These are phyloP conservation scores for Salix purpurea DNA, from an alignment of 345 rosid species.

Conservation along the genomic window DNA sequence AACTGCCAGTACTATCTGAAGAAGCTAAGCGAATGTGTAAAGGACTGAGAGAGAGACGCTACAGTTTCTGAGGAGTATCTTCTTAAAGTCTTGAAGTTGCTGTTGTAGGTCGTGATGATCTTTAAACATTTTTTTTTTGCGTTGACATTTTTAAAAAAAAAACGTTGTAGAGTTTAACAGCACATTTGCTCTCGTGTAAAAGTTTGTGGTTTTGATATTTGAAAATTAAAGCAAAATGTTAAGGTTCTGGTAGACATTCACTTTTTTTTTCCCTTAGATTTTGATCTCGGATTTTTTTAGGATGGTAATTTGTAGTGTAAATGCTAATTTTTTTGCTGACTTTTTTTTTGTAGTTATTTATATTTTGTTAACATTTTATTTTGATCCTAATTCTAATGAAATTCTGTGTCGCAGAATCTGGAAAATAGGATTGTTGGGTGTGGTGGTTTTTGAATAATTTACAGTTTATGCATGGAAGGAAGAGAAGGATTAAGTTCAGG, in stretches of 20 bases:
- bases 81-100: slow-evolving; percentile 12
- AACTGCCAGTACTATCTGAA: slow-evolving; percentile 16
- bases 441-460: neutral
- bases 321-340: neutral
- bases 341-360: neutral
- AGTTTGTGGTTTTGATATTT: slow-evolving; percentile 8
- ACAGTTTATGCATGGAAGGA: slow-evolving; percentile 45
- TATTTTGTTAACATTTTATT: neutral
- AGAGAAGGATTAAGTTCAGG: slow-evolving; percentile 55
- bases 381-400: neutral
- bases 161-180: neutral
- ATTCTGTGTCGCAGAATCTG: slow-evolving; percentile 26
- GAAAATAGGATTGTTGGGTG: slow-evolving; percentile 4
- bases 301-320: neutral
- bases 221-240: neutral
- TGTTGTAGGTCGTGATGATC: slow-evolving; percentile 50
- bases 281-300: neutral
- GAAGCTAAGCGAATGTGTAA: slow-evolving; percentile 31
- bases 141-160: too few relatives aligned
- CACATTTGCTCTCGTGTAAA: neutral
- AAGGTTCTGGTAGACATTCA: neutral
- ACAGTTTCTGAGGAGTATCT: slow-evolving; percentile 15
- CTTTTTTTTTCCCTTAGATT: neutral
- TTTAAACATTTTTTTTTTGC: neutral
- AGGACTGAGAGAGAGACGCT: slow-evolving; percentile 15